Base-by-base conservation (phyloP, 2,329 filamentous ascomycete species). In the Didymella keratinophila region DNA sequence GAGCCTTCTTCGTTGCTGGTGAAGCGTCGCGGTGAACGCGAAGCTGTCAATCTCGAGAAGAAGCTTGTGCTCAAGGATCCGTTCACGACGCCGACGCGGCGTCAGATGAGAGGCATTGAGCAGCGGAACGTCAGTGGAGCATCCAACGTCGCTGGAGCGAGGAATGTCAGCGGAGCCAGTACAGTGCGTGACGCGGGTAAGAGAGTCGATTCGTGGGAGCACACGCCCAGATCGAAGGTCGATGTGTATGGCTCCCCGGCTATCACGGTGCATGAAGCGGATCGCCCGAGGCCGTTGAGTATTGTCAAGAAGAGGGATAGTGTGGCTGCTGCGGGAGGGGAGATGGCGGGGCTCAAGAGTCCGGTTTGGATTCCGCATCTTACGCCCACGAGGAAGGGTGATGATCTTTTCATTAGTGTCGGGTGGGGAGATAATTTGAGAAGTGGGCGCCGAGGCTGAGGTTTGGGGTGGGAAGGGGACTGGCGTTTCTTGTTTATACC, bases 351-450 rank as follows among this genome's bases (percentile, higher is more conserved):
- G 12, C 52, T 77, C 34, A 74, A 71, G 52, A 77, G 75, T 54
- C 86, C 86, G 0, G 81, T 82, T 1, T 89, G 87, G 86, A 80
- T 87, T 64, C 88, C 88, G 3, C 84, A 82, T 64, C 69, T 91
- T 66, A 91, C 89, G 44, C 89, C 89, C 2, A 87, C 86, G 56
- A 79, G 87, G 60, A 81, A 86, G 47, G 89, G 89, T 0, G 85
- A 88, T 25, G 87, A 91, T 70, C 69, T 91, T 58, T 88, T 84
- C 39, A 69, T 82, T 42, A 72, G 71, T 32, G 80, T 82, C 39
- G 66, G 66, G 8, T 70, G 68, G 66, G 51, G 63, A 34, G 58
- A 28, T 6, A 41, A 32, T 9, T 4, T 28, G 5, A 16, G 41
- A 23, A 25, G 21, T 23, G 8, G 39, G 10, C 23, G 7, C 23